These are phyloP conservation scores for Neospora caninum DNA, from an alignment of 169 alveolate species.

Conservation along the genomic window DNA sequence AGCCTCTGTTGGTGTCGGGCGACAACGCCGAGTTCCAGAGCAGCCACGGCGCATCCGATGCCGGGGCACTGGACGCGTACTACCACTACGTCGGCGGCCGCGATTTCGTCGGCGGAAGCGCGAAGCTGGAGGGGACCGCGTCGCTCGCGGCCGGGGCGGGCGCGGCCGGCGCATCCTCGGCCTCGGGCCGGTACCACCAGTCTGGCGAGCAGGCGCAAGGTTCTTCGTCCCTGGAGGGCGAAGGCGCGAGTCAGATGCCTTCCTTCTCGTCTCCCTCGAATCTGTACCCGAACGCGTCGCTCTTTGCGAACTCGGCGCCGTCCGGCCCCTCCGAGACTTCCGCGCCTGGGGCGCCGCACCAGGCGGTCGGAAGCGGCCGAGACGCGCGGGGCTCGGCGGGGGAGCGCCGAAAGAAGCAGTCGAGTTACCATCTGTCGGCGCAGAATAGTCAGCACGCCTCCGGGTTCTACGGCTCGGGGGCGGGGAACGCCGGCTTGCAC, in stretches of 20 bases:
- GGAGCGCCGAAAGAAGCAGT: not conserved
- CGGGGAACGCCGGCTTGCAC: not conserved
- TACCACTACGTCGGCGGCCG: constrained; percentile 7
- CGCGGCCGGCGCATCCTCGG: not conserved
- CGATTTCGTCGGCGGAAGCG: not conserved
- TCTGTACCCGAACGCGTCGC: not conserved
- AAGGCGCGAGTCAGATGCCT: not conserved
- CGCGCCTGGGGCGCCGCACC: not conserved
- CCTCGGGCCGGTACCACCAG: not conserved
- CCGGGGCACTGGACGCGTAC: not conserved
- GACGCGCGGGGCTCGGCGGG: not conserved
- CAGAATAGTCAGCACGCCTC: not conserved
- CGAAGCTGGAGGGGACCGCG: not conserved
- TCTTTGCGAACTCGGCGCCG: not conserved
- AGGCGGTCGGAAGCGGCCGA: not conserved
- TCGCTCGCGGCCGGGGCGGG: not conserved
- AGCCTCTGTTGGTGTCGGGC: not conserved
- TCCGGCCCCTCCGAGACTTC: not conserved
- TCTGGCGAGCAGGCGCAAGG: not conserved
- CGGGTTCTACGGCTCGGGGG: too few relatives aligned
- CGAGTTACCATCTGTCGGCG: not conserved
- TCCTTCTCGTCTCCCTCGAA: not conserved
- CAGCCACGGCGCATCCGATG: not conserved
- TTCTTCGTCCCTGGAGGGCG: not conserved
- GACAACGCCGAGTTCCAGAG: not conserved